Base-by-base conservation (phyloP, 352 stramenopile species). In the Globisporangium ultimum region DNA sequence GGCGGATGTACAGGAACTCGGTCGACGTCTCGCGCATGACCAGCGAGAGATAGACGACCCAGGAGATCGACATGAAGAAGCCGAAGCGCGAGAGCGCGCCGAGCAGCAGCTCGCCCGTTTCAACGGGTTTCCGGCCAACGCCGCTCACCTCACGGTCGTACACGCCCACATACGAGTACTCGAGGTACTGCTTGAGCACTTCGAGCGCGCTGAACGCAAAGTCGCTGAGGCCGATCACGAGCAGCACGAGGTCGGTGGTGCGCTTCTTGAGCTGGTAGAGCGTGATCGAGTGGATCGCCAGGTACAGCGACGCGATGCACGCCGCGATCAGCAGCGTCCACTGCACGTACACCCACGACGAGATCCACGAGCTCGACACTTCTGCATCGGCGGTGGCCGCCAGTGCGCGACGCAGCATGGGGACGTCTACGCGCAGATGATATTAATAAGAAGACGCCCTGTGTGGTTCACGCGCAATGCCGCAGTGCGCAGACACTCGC, bases 41-140 rank as follows among this genome's bases (percentile, higher is more conserved):
- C 67, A 88, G 60, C 68, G 80, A 90, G 32, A 90, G 69, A 51
- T 75, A 88, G 40, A 75, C 58, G 62, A 88, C 72, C 80, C 80
- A 90, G 53, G 80, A 90, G 34, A 90, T 58, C 43, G 80, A 90
- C 74, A 86, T 88, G 72, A 88, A 88, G 64, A 90, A 85, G 53
- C 70, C 65, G 56, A 80, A 83, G 53, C 80, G 80, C 17, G 69
- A 66, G n/a, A 87, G 55, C 38, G 80, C 57, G 32, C 72, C 72
- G 28, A 84, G 40, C 18, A 74, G 38, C 42, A 78, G 38, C 48
- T 71, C 64, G 22, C 47, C 32, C 8, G 53, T n/a, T 1, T 34
- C 76, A 66, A 58, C 42, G 36, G 45, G 42, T 32, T 55, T 38
- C 21, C 63, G 17, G 24, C 22, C 17, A 28, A 53, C 4, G 11